Evolutionary conservation across 345 rosid species (phyloP).

Genomic region (Gossypium australe): DNA sequence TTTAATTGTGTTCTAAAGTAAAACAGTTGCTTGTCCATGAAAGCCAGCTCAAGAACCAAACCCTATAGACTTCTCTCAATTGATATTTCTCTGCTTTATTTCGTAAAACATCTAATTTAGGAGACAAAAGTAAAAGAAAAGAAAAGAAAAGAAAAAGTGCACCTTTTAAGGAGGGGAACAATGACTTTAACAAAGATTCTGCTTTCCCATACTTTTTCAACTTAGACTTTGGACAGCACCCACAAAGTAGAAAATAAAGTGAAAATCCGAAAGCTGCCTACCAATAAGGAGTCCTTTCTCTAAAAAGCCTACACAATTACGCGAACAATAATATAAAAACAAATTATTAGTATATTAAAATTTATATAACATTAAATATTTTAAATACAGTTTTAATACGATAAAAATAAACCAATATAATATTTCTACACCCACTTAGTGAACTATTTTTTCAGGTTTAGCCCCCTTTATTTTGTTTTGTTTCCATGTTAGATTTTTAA

Average conservation of each 20-base stretch:
- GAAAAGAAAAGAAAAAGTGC: background rate
- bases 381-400: too few relatives aligned
- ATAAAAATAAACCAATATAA: too few relatives aligned
- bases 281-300: conserved; percentile 23
- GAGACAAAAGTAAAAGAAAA: background rate
- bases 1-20: background rate
- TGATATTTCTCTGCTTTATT: background rate
- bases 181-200: conserved; percentile 15
- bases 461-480: too few relatives aligned
- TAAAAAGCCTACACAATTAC: conserved; percentile 2
- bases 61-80: background rate
- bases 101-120: background rate
- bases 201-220: conserved; percentile 22
- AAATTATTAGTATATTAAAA: too few relatives aligned
- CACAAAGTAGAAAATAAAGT: conserved; percentile 13
- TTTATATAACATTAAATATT: too few relatives aligned
- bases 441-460: too few relatives aligned
- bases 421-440: too few relatives aligned
- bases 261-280: conserved; percentile 20
- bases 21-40: background rate
- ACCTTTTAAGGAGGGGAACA: background rate
- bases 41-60: background rate
- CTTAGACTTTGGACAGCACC: conserved; percentile 17
- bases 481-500: too few relatives aligned
- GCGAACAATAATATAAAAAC: too few relatives aligned